These are phyloP conservation scores for Ogataea hybrid DNA, from an alignment of 1,139 yeast genomes.

Conservation along the genomic window DNA sequence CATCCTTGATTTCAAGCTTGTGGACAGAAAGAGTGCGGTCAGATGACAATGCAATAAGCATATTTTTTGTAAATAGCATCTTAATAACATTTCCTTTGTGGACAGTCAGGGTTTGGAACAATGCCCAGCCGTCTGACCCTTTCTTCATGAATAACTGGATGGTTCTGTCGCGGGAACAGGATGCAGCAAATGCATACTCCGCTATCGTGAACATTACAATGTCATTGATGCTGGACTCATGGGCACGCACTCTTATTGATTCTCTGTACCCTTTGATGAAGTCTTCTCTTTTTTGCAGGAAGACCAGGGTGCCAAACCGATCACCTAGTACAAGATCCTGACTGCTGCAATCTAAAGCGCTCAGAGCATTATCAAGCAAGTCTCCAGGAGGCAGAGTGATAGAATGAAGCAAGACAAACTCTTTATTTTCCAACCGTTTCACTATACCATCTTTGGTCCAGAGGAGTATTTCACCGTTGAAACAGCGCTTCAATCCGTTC, in stretches of 20 bases:
- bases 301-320: conserved; percentile 43
- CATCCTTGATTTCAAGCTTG: conserved; percentile 32
- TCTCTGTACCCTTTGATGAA: conserved; percentile 18
- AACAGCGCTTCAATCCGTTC: conserved; percentile 38
- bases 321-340: conserved; percentile 42
- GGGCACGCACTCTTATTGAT: conserved; percentile 39
- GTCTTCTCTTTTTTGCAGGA: conserved; percentile 14
- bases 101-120: conserved; percentile 53
- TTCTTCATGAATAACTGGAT: conserved; percentile 47
- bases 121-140: conserved; percentile 39
- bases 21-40: conserved; percentile 60
- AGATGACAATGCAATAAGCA: conserved; percentile 52
- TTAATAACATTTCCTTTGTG: conserved; percentile 56
- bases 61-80: conserved; percentile 32
- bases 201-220: conserved; percentile 35
- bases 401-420: conserved; percentile 16
- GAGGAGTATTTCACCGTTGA: conserved; percentile 34
- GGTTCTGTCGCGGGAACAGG: conserved; percentile 61
- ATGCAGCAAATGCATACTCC: conserved; percentile 35
- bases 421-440: conserved; percentile 28
- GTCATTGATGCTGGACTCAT: conserved; percentile 49
- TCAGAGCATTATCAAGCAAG: conserved; percentile 32
- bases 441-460: conserved; percentile 45
- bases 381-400: conserved; percentile 33
- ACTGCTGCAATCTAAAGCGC: conserved; percentile 29